phyloP scores from a whole-genome alignment of 2,329 filamentous ascomycete genomes.

The Ophiobolus disseminans region DNA sequence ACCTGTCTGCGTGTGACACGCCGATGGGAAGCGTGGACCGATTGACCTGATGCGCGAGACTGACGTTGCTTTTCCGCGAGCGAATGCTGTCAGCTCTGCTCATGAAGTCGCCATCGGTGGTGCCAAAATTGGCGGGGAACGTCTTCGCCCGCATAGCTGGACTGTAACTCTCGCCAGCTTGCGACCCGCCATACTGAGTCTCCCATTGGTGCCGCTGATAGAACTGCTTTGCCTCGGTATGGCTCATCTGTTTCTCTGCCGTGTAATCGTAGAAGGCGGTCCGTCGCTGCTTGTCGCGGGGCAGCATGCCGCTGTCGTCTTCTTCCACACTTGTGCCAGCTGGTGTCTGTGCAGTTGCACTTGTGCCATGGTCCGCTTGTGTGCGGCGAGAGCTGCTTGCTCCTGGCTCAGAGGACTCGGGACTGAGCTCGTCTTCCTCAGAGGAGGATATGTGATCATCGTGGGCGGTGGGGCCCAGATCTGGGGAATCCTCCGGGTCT shows the following conservation, averaged over 20 bases:
- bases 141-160: slow-evolving; percentile 55
- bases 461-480: slow-evolving; percentile 39
- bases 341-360: slow-evolving; percentile 23
- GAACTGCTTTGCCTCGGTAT: slow-evolving; percentile 93
- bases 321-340: slow-evolving; percentile 34
- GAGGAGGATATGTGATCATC: slow-evolving; percentile 47
- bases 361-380: slow-evolving; percentile 26
- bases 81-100: slow-evolving; percentile 53
- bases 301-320: slow-evolving; percentile 49
- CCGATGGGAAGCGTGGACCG: slow-evolving; percentile 34
- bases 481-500: slow-evolving; percentile 47
- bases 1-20: slow-evolving; percentile 40
- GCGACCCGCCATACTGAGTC: slow-evolving; percentile 52
- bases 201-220: slow-evolving; percentile 87
- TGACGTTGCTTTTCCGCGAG: slow-evolving; percentile 50
- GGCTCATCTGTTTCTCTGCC: slow-evolving; percentile 91
- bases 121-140: slow-evolving; percentile 50
- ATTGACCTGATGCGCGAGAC: slow-evolving; percentile 37
- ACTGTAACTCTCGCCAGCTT: slow-evolving; percentile 49
- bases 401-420: slow-evolving; percentile 39
- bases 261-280: slow-evolving; percentile 94
- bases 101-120: slow-evolving; percentile 44
- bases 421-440: slow-evolving; percentile 45
- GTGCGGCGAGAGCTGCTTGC: slow-evolving; percentile 16
- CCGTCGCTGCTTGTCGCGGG: slow-evolving; percentile 64